Conservation (phyloP, 176 grass and related monocot species). For the Oryza brachyantha region DNA sequence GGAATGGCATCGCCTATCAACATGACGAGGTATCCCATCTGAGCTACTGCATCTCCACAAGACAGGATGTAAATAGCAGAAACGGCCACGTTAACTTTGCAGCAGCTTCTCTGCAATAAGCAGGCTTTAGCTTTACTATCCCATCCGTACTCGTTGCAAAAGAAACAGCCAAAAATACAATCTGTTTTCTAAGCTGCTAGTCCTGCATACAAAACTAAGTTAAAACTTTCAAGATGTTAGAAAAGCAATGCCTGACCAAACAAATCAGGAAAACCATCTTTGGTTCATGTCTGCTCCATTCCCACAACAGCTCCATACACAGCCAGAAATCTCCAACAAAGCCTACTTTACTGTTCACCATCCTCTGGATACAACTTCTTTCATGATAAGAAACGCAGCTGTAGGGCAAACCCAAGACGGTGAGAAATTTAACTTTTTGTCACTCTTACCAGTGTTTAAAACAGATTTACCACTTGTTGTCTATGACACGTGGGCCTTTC, state of each 20-base stretch:
- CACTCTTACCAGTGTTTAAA: too few relatives aligned
- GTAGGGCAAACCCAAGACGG: conserved; percentile 67
- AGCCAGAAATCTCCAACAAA: conserved; percentile 62
- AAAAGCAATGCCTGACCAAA: too few relatives aligned
- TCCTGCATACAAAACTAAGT: not conserved
- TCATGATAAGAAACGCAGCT: conserved; percentile 42
- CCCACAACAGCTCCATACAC: conserved; percentile 77
- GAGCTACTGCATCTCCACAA: too few relatives aligned
- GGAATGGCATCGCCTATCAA: too few relatives aligned
- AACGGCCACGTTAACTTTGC: too few relatives aligned
- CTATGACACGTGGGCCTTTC: too few relatives aligned
- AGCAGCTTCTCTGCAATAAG: not conserved
- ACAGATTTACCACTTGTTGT: too few relatives aligned
- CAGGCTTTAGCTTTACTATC: not conserved
- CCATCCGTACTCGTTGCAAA: not conserved
- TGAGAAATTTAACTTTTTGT: too few relatives aligned
- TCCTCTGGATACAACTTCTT: conserved; percentile 43
- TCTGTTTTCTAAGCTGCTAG: not conserved
- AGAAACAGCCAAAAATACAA: not conserved
- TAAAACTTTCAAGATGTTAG: too few relatives aligned
- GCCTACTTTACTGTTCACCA: conserved; percentile 35
- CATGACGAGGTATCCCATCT: too few relatives aligned
- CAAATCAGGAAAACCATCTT: too few relatives aligned
- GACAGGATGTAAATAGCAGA: too few relatives aligned
- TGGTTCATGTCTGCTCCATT: conserved; percentile 64